A percentile compares a stretch with the other conserved stretches of the same genome.
phyloP scores from a whole-genome alignment of 2,329 filamentous ascomycete species.

The Penicillium glabrum region DNA sequence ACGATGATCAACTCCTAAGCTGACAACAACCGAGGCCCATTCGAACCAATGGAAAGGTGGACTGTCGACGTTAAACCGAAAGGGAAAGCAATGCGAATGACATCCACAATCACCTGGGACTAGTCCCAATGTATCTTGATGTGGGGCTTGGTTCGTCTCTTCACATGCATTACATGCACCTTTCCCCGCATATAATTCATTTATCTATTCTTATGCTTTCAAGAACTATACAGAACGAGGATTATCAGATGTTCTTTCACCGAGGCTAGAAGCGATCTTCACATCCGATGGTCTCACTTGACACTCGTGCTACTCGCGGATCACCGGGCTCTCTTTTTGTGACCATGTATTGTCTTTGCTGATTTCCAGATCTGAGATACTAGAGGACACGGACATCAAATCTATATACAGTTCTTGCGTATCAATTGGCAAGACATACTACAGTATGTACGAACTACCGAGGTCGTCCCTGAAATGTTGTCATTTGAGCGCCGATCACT shows the following conservation, averaged over 20 bases:
- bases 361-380: no score
- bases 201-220: background rate
- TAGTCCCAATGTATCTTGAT: background rate
- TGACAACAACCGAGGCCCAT: background rate
- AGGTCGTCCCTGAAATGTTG: background rate
- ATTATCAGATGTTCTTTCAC: background rate
- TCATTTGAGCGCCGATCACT: background rate
- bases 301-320: background rate
- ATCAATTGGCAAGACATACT: background rate
- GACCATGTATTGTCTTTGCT: no score
- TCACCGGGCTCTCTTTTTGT: no score
- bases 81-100: constrained; percentile 9
- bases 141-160: background rate
- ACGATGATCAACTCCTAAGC: background rate
- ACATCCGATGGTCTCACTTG: background rate
- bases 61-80: background rate
- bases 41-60: background rate
- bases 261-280: background rate
- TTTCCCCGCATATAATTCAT: background rate
- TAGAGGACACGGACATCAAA: background rate
- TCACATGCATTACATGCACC: background rate
- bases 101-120: background rate
- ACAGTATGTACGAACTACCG: background rate
- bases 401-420: background rate
- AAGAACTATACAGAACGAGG: background rate